phyloP scores from a whole-genome alignment of 179 eudicot genomes.

The Spinacia oleracea region DNA sequence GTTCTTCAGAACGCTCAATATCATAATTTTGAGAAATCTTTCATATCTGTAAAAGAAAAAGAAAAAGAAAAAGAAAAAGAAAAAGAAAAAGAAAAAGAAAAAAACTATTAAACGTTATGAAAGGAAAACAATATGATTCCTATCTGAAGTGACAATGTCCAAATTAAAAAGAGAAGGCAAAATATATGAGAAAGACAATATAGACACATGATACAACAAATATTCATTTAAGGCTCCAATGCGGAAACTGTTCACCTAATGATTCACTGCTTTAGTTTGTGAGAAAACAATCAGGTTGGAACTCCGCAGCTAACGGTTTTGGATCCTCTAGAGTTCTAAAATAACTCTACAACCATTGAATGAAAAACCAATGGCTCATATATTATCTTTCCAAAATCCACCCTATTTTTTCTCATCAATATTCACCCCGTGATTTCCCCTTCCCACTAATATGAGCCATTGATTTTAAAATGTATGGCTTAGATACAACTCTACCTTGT shows the following conservation, averaged over 20 bases:
- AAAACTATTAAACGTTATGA: background rate
- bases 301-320: background rate
- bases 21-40: slow-evolving; percentile 94
- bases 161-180: background rate
- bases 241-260: background rate
- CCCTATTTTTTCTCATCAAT: too few relatives aligned
- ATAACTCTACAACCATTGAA: too few relatives aligned
- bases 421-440: too few relatives aligned
- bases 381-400: too few relatives aligned
- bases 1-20: slow-evolving; percentile 84
- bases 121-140: background rate
- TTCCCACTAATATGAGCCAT: too few relatives aligned
- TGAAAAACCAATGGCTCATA: too few relatives aligned
- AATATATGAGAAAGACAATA: background rate
- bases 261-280: background rate
- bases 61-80: too few relatives aligned
- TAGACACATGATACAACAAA: background rate
- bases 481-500: too few relatives aligned
- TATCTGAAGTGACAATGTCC: slow-evolving; percentile 5
- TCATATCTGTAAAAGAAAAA: slow-evolving; percentile 66
- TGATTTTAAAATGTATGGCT: too few relatives aligned
- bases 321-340: too few relatives aligned
- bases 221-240: background rate
- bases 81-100: too few relatives aligned
- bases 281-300: background rate